Evolutionary conservation across 352 stramenopile species (phyloP).

Genomic region (Globisporangium solare): DNA sequence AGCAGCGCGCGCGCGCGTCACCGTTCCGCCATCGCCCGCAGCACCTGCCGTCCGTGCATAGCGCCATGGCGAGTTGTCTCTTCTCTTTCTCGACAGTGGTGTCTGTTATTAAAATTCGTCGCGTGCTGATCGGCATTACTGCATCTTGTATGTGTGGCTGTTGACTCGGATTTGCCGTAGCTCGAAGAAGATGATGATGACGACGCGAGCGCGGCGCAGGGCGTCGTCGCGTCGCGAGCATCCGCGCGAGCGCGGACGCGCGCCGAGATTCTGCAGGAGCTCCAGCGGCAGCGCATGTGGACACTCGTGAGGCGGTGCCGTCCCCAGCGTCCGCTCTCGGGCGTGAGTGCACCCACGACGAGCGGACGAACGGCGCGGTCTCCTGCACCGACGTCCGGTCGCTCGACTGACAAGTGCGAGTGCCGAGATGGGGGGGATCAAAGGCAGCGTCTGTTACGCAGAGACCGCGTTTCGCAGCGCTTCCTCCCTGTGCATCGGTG

Average conservation of each 20-base stretch:
- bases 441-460: no score
- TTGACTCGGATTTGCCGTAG: background rate
- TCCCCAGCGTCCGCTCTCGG: background rate
- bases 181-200: slow-evolving; percentile 13
- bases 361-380: background rate
- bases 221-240: slow-evolving; percentile 1
- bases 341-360: background rate
- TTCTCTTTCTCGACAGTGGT: slow-evolving; percentile 16
- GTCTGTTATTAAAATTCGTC: slow-evolving; percentile 11
- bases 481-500: no score
- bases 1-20: slow-evolving; percentile 43
- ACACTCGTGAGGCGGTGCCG: background rate
- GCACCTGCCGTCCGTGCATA: slow-evolving; percentile 46
- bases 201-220: background rate
- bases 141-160: background rate
- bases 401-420: background rate
- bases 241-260: slow-evolving; percentile 32
- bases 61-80: slow-evolving; percentile 3
- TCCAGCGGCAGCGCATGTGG: no score
- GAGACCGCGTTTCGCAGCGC: no score
- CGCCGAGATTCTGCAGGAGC: slow-evolving; percentile 48
- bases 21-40: slow-evolving; percentile 41
- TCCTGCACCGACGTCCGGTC: background rate
- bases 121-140: slow-evolving; percentile 7
- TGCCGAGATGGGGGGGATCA: no score